Conservation (phyloP, 352 stramenopile genomes). For the Halophytophthora polymorphica region DNA sequence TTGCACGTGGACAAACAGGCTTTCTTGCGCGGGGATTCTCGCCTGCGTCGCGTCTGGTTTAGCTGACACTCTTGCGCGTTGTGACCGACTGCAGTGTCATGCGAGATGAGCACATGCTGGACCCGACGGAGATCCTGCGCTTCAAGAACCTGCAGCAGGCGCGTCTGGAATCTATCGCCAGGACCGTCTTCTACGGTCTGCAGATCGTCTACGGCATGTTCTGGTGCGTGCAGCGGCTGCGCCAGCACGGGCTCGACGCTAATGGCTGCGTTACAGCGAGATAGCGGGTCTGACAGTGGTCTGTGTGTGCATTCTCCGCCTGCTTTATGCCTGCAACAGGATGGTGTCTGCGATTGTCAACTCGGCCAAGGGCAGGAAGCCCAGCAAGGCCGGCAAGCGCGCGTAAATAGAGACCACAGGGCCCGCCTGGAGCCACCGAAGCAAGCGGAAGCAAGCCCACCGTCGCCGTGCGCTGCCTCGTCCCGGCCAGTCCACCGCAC, state of each 20-base stretch:
- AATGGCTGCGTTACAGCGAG: neutral
- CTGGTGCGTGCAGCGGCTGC: constrained; percentile 42
- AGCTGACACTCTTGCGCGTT: neutral
- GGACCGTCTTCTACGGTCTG: constrained; percentile 84
- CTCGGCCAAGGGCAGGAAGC: constrained; percentile 53
- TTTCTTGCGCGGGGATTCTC: neutral
- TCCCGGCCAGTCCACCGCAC: no score
- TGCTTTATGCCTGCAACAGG: constrained; percentile 25
- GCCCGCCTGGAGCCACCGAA: neutral
- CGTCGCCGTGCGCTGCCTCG: neutral
- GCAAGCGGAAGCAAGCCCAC: constrained; percentile 1
- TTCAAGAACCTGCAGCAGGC: constrained; percentile 84
- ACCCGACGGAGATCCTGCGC: constrained; percentile 84
- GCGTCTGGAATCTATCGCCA: constrained; percentile 75
- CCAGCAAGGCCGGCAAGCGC: constrained; percentile 32
- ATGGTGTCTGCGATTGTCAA: constrained; percentile 85
- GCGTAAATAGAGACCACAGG: constrained; percentile 23
- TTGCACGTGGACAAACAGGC: neutral
- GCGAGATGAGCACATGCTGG: constrained; percentile 79
- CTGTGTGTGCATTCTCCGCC: neutral
- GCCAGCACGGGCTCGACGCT: neutral
- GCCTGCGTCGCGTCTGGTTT: neutral
- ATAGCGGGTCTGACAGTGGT: neutral
- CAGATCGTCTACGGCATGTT: constrained; percentile 91
- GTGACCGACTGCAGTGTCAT: constrained; percentile 34